phyloP scores from a whole-genome alignment of 768 basidiomycete genomes.

The Russula sp. region DNA sequence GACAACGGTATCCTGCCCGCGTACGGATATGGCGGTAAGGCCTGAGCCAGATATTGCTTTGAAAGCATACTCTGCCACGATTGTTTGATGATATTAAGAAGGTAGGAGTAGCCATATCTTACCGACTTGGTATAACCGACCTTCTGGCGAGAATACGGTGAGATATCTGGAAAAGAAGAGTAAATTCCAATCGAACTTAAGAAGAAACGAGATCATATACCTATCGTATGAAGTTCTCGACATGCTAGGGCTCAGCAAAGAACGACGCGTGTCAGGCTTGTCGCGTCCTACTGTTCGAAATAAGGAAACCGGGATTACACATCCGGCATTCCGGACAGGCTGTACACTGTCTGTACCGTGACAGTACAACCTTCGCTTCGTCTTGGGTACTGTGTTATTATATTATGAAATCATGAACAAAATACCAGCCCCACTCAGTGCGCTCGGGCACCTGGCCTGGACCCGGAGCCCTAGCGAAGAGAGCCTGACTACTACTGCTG shows the following conservation, averaged over 20 bases:
- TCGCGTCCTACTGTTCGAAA: background rate
- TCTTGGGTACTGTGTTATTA: too few species aligned
- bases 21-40: constrained; percentile 87
- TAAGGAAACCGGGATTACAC: too few species aligned
- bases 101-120: constrained; percentile 35
- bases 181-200: background rate
- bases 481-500: too few species aligned
- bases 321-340: too few species aligned
- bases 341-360: too few species aligned
- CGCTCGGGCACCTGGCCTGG: too few species aligned
- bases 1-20: constrained; percentile 92
- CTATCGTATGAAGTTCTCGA: constrained; percentile 94
- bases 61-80: constrained; percentile 90
- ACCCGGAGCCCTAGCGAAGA: too few species aligned
- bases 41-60: constrained; percentile 98
- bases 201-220: constrained; percentile 37
- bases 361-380: too few species aligned
- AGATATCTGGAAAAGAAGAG: constrained; percentile 61
- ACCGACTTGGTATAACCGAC: constrained; percentile 98
- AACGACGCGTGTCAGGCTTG: background rate
- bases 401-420: too few species aligned
- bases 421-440: too few species aligned
- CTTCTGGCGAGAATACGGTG: constrained; percentile 96
- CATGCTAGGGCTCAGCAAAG: constrained; percentile 48
- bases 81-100: background rate